Base-by-base conservation (phyloP, 192 early-diverging fungal species). In the Cetraspora pellucida region DNA sequence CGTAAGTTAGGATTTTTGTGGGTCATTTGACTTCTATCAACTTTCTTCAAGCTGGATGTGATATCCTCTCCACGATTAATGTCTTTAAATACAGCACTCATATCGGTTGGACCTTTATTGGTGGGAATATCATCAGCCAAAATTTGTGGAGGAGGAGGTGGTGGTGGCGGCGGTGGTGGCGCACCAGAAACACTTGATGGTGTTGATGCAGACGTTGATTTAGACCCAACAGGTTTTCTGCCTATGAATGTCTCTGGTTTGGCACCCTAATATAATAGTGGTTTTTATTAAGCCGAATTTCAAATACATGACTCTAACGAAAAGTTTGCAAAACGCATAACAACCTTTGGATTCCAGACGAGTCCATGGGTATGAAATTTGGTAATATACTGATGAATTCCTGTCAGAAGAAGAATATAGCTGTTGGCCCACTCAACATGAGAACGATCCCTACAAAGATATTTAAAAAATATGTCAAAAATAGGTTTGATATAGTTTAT, bases 1-100 rank as follows among this genome's bases (percentile, higher is more conserved):
- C 97, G 91, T 23, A 99, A 82, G 17, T 87, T 86, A 1, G 97
- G 97, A 89, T 99, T 99, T 84, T 99, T 99, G 87, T 99, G 97
- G 16, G 95, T 99, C 97, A 97, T 99, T 82, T 99, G 91, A 74
- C 87, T 89, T 82, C 91, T 93, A 74, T 96, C 95, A 2, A 99
- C 97, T 82, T 97, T 96, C 64, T 93, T 91, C 78, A 99, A 84
- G n/a, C 92, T 92, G 44, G 90, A 65, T 3, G 94, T 93, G 71
- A 93, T 84, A 9, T 69, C 82, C 58, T 84, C 83, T 71, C 95
- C 96, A 60, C 91, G 87, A 88, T 96, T 97, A 78, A 98, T 82
- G 58, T 92, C 90, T 46, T 92, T 90, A 86, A 98, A 96, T 28
- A 98, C 86, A 0, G 91, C 88, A 23, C 86, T 82, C 65, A 84